Percentiles rank a stretch among this genome's conserved stretches.
Conservation (phyloP, 805 yeast genomes). For the Saccharomycopsis sp. region DNA sequence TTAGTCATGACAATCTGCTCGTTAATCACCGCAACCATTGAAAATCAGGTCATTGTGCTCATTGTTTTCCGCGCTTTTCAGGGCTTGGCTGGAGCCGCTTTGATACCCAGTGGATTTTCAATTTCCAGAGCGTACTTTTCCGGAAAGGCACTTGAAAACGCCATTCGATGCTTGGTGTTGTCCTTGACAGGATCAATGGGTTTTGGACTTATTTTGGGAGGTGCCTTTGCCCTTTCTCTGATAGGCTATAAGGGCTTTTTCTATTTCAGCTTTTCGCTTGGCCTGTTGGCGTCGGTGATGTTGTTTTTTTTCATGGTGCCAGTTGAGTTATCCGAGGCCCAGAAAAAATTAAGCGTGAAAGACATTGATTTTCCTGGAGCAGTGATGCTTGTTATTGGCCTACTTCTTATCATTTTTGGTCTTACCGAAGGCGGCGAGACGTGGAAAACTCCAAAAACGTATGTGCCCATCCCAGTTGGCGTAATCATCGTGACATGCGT, state of each 20-base stretch:
- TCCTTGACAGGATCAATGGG: slow-evolving; percentile 31
- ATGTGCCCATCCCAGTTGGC: slow-evolving; percentile 37
- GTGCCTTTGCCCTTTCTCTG: slow-evolving; percentile 34
- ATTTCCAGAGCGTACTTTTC: slow-evolving; percentile 28
- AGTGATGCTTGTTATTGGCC: slow-evolving; percentile 30
- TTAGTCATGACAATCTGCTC: slow-evolving; percentile 25
- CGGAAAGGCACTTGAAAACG: slow-evolving; percentile 27
- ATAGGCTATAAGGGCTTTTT: slow-evolving; percentile 37
- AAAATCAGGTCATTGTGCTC: slow-evolving; percentile 30
- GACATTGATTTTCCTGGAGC: slow-evolving; percentile 35
- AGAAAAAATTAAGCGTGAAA: slow-evolving; percentile 21
- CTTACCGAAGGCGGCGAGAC: slow-evolving; percentile 39
- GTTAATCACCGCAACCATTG: slow-evolving; percentile 33
- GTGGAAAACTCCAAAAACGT: slow-evolving; percentile 37
- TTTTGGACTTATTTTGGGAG: slow-evolving; percentile 37
- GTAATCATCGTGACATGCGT: slow-evolving; percentile 26
- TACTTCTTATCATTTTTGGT: slow-evolving; percentile 35
- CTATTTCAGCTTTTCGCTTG: slow-evolving; percentile 33
- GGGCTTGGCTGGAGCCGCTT: slow-evolving; percentile 37
- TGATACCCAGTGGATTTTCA: slow-evolving; percentile 34
- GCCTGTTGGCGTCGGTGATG: slow-evolving; percentile 22
- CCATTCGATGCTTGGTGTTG: slow-evolving; percentile 26
- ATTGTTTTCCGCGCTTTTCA: slow-evolving; percentile 40
- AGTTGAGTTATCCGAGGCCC: slow-evolving; percentile 26
- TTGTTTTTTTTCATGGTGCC: slow-evolving; percentile 29